Evolutionary conservation across 495 filamentous ascomycete genomes (phyloP).

Genomic region (Hypoxylon fuscum): DNA sequence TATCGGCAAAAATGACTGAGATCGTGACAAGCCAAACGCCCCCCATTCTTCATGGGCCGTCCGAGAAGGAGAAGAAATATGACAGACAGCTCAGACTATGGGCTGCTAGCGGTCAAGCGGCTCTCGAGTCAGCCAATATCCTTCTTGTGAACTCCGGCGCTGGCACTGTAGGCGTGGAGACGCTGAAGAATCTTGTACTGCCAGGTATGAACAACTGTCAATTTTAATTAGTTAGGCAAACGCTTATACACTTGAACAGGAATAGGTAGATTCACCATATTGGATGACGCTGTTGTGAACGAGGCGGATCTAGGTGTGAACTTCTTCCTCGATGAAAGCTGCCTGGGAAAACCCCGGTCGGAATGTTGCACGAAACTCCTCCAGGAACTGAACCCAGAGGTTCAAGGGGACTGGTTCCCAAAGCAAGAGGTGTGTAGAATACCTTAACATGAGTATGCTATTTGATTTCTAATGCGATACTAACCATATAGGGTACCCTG

Average conservation of each 20-base stretch:
- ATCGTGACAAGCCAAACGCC: slow-evolving; percentile 59
- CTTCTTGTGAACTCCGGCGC: slow-evolving; percentile 85
- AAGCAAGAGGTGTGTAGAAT: slow-evolving; percentile 48
- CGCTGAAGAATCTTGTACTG: slow-evolving; percentile 94
- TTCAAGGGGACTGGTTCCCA: slow-evolving; percentile 71
- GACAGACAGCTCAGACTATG: slow-evolving; percentile 95
- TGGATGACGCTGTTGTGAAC: slow-evolving; percentile 78
- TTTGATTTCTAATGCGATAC: slow-evolving; percentile 27
- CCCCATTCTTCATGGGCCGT: slow-evolving; percentile 67
- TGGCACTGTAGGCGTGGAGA: slow-evolving; percentile 87
- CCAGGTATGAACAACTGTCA: slow-evolving; percentile 61
- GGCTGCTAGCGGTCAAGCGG: slow-evolving; percentile 91
- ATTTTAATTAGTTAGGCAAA: background rate
- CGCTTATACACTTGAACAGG: slow-evolving; percentile 57
- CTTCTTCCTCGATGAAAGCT: slow-evolving; percentile 89
- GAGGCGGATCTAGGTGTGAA: slow-evolving; percentile 92
- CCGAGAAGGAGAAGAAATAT: slow-evolving; percentile 92
- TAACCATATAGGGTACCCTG: slow-evolving; percentile 30
- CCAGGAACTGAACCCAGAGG: slow-evolving; percentile 95
- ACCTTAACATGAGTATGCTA: slow-evolving; percentile 33
- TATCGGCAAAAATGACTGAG: slow-evolving; percentile 53
- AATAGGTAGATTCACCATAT: slow-evolving; percentile 93
- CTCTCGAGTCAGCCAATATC: slow-evolving; percentile 88
- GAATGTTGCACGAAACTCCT: slow-evolving; percentile 78
- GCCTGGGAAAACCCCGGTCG: slow-evolving; percentile 81